A percentile compares a stretch with the other conserved stretches of the same genome.
Conservation (phyloP, 1,139 yeast genomes). For the Scheffersomyces parashehatae region DNA sequence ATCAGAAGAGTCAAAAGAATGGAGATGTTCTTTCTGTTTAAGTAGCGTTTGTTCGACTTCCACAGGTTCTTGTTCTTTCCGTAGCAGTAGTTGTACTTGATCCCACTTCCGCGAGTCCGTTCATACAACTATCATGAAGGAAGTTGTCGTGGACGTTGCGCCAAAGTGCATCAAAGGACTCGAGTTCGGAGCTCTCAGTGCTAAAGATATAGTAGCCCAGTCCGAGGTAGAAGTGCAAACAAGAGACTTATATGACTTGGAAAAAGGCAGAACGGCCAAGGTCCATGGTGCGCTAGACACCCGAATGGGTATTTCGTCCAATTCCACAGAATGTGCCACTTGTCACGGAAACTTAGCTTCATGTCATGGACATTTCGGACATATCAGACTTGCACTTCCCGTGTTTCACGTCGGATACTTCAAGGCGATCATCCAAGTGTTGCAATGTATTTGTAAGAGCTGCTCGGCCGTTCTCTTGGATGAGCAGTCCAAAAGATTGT, state of each 20-base stretch:
- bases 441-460: conserved; percentile 89
- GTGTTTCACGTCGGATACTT: conserved; percentile 98
- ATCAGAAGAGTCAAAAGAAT: no score
- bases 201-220: conserved; percentile 88
- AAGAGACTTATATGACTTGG: conserved; percentile 87
- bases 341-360: conserved; percentile 92
- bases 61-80: background rate
- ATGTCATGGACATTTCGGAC: conserved; percentile 99
- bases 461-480: conserved; percentile 80
- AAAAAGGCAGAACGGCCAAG: conserved; percentile 81
- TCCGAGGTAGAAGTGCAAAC: conserved; percentile 93
- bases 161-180: conserved; percentile 91
- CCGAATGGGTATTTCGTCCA: conserved; percentile 91
- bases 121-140: conserved; percentile 51
- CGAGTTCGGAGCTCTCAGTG: conserved; percentile 89
- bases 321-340: conserved; percentile 79
- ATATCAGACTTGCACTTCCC: conserved; percentile 87
- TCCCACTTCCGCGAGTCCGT: no score
- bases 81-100: conserved; percentile 1
- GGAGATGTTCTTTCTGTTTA: no score
- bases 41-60: no score
- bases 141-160: conserved; percentile 75
- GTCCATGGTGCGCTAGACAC: conserved; percentile 87
- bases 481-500: conserved; percentile 69
- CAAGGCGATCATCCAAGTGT: conserved; percentile 83